Evolutionary conservation across 1,284 basidiomycete genomes (phyloP), one percentile per base, ranked within the genome.

Genomic region (Austroboletus rostrupii): DNA sequence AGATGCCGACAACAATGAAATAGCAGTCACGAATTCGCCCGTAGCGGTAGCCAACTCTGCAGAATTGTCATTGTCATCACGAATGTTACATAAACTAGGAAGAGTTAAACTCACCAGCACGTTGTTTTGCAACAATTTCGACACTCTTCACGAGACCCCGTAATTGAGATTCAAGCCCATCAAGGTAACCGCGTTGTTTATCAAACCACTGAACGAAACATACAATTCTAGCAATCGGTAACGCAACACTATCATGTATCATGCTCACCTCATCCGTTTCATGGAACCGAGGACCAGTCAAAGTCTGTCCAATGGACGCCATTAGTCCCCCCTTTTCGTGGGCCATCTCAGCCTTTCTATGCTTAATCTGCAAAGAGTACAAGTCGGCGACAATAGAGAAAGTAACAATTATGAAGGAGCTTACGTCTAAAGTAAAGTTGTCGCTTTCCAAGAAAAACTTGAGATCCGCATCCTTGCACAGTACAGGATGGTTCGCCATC

Each of bases 381-480:
- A 39, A 1, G 39, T 16, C 23, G 14, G 13, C 43, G 5, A 53
- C 10, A 13, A 37, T n/a, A 55, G 50, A 12, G 19, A 38, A 42
- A 13, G 11, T 3, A 20, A 8, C 19, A 31, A 13, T 3, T 1
- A 21, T n/a, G 23, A 40, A 44, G 10, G 49, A 31, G 49, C 75
- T 84, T 68, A 90, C 84, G 68, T 93, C 90, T 57, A 92, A 70
- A 41, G 86, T 73, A 66, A 95, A 94, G 8, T 78, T 85, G 68
- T 96, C 92, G 54, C 85, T 87, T 64, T 93, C 90, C 61, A 98
- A 71, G 70, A 98, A 98, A 52, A 92, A 69, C 65, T 81, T 85
- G 55, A 98, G 68, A 64, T 96, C 92, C 7, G 83, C 69, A 57
- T 97, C 92, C 61, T 90, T 87, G 51, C 84, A 80, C 26, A 97